Evolutionary conservation across 164 flowering plant genomes (phyloP).

Genomic region (Houttuynia cordata): DNA sequence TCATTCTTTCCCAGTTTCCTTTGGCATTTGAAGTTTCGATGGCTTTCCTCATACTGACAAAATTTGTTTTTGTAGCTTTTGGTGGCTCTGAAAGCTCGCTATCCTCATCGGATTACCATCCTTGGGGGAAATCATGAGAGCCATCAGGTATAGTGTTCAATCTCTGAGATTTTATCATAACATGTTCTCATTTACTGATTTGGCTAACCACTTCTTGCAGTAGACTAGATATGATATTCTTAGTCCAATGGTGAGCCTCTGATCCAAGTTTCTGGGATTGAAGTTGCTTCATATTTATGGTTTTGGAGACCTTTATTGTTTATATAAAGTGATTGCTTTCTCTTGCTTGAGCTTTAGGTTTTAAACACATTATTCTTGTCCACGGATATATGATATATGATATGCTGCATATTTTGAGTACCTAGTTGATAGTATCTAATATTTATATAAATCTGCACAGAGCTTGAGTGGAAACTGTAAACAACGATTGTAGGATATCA

Average conservation of each 20-base stretch:
- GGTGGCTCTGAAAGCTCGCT: slow-evolving; percentile 86
- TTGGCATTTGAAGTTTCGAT: neutral
- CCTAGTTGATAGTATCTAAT: too few relatives aligned
- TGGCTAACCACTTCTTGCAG: neutral
- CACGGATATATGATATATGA: neutral
- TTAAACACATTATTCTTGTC: neutral
- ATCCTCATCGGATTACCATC: slow-evolving; percentile 80
- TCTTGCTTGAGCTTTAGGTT: neutral
- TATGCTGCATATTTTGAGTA: too few relatives aligned
- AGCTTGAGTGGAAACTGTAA: too few relatives aligned
- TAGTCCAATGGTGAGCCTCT: neutral
- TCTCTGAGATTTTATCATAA: neutral
- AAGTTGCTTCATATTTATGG: neutral
- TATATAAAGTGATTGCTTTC: neutral
- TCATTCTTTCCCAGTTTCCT: neutral
- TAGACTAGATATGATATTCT: neutral
- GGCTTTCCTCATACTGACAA: slow-evolving; percentile 5
- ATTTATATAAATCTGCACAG: too few relatives aligned
- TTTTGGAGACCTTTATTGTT: neutral
- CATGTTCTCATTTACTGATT: neutral
- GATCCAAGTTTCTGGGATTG: neutral
- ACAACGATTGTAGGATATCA: too few relatives aligned
- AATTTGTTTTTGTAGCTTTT: slow-evolving; percentile 44
- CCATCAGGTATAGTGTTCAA: slow-evolving; percentile 54
- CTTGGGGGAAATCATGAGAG: slow-evolving; percentile 97